Evolutionary conservation across 2,329 filamentous ascomycete genomes (phyloP), one percentile per base, ranked within the genome.

Genomic region (Fusarium lateritium): DNA sequence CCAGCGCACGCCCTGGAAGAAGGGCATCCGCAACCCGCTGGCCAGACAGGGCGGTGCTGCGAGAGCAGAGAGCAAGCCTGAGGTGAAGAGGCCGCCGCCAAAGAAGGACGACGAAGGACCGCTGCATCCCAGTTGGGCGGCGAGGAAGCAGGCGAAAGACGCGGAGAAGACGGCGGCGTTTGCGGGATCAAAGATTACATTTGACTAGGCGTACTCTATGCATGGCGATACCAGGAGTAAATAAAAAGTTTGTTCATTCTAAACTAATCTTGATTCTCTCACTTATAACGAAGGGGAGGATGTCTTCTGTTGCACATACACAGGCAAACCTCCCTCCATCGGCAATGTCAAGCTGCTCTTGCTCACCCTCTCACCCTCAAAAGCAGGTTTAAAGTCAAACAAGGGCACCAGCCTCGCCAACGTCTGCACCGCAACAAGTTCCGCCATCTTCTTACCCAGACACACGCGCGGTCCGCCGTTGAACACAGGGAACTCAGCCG

Each of bases 61-160:
- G 6, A 42, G 44, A 13, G 46, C 24, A 14, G 52, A 62, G 50
- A 54, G 57, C 26, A 45, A 43, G 49, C 50, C 56, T 38, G 65
- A 67, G 51, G 62, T 52, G 31, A 61, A 70, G 44, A 72, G 53
- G 17, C 58, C 65, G 11, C 67, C 66, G 13, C 71, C 77, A 22
- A 77, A 80, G 57, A 84, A 80, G 71, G 82, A 84, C 59, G 84
- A 87, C 45, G 83, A 86, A 9, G 86, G 87, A 0, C 70, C 84
- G 5, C 76, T 92, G 71, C 90, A 92, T 81, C 86, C 88, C 3
- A 89, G 86, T 73, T 91, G 89, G 89, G 86, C 86, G 68, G 89
- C 89, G 58, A 86, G 83, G 67, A 89, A 88, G 79, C 86, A 86
- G 78, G 85, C 85, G 2, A 89, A 90, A 77, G 86, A 89, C 70